Conservation (phyloP, 208 protist species). For the Trypanosoma mega region DNA sequence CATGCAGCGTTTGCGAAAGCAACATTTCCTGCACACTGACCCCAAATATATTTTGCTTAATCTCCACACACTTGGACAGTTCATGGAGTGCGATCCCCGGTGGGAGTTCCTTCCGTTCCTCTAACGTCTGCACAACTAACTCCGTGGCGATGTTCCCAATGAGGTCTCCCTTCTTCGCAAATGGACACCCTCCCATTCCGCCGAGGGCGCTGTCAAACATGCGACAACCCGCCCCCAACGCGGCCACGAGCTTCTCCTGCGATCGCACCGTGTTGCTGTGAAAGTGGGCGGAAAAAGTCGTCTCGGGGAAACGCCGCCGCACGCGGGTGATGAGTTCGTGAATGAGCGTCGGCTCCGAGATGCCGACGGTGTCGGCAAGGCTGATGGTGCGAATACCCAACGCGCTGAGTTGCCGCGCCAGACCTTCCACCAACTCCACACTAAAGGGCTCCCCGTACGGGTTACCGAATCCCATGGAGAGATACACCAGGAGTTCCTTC, state of each 20-base stretch:
- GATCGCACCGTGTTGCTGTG: conserved; percentile 28
- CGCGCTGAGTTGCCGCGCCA: conserved; percentile 16
- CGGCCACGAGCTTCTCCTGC: conserved; percentile 29
- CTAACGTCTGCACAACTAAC: conserved; percentile 21
- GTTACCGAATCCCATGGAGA: conserved; percentile 50
- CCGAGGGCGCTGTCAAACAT: conserved; percentile 37
- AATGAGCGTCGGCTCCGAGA: conserved; percentile 20
- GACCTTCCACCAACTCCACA: conserved; percentile 22
- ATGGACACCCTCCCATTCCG: conserved; percentile 44
- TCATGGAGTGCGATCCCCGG: conserved; percentile 9
- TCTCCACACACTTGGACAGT: conserved; percentile 20
- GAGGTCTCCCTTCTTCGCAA: conserved; percentile 32
- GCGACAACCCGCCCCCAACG: conserved; percentile 24
- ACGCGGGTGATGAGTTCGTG: conserved; percentile 25
- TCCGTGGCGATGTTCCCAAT: conserved; percentile 41
- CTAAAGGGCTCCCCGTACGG: conserved; percentile 32
- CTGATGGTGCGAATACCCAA: conserved; percentile 30
- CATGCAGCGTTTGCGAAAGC: conserved; percentile 24
- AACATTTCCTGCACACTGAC: conserved; percentile 39
- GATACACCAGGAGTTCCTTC: conserved; percentile 37
- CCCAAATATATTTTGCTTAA: conserved; percentile 45
- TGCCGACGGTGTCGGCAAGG: conserved; percentile 39
- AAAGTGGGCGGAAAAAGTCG: conserved; percentile 35
- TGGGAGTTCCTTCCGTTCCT: conserved; percentile 17
- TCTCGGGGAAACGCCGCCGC: conserved; percentile 15